phyloP scores from a whole-genome alignment of 148 eudicot species.

The Pharnaceum exiguum region DNA sequence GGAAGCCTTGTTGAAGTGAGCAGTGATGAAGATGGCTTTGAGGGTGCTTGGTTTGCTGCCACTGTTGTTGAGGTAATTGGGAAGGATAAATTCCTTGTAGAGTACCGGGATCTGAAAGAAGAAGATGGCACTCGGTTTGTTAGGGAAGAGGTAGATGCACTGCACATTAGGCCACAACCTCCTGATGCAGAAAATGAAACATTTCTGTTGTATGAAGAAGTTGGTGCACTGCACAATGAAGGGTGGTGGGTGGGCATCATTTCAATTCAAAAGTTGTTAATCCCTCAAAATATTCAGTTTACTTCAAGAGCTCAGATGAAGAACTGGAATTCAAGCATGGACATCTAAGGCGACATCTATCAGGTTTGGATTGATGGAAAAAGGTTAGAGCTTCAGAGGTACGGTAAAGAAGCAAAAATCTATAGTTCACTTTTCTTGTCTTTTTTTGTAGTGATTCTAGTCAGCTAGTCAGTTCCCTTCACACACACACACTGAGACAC shows the following conservation, averaged over 20 bases:
- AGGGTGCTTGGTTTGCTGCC: conserved; percentile 73
- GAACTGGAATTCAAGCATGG: conserved; percentile 38
- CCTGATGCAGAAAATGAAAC: conserved; percentile 30
- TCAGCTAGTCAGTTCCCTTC: too few species aligned
- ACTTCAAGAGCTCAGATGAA: conserved; percentile 38
- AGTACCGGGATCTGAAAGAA: conserved; percentile 45
- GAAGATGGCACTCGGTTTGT: conserved; percentile 43
- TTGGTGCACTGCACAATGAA: conserved; percentile 63
- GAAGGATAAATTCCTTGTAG: conserved; percentile 37
- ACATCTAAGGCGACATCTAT: conserved; percentile 51
- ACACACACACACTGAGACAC: too few species aligned
- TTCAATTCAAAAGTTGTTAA: conserved; percentile 38
- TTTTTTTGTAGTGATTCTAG: too few species aligned
- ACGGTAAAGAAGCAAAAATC: too few species aligned
- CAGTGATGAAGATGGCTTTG: conserved; percentile 59
- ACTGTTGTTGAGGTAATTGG: conserved; percentile 28
- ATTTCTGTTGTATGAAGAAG: conserved; percentile 44
- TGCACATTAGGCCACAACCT: conserved; percentile 60
- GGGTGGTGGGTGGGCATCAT: conserved; percentile 84
- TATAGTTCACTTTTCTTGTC: background rate
- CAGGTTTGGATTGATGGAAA: conserved; percentile 70
- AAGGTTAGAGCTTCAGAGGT: conserved; percentile 53
- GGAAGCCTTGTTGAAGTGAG: conserved; percentile 74
- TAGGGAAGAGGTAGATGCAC: conserved; percentile 41
- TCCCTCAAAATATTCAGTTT: conserved; percentile 37